Evolutionary conservation across 306 rosid genomes (phyloP).

Genomic region (Astragalus glycyphyllos): DNA sequence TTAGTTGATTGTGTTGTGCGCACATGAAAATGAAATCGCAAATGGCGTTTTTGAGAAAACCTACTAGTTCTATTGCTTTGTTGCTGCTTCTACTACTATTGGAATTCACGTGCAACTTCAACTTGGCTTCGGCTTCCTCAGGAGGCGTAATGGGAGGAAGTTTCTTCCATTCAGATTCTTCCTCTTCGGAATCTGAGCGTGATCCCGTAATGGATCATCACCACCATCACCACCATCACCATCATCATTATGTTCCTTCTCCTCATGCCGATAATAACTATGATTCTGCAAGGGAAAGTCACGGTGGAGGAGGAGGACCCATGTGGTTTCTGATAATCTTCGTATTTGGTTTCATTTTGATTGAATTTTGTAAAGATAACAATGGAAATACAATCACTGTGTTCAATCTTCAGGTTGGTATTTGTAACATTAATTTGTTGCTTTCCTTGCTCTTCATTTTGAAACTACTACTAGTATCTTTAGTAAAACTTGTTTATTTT

Average conservation of each 20-base stretch:
- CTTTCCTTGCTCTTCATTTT: slow-evolving; percentile 11
- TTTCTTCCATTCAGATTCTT: slow-evolving; percentile 49
- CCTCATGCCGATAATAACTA: neutral
- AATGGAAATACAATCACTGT: slow-evolving; percentile 38
- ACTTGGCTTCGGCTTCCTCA: slow-evolving; percentile 39
- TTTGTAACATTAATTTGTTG: slow-evolving; percentile 11
- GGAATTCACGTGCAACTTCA: slow-evolving; percentile 15
- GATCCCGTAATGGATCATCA: neutral
- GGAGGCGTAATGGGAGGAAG: slow-evolving; percentile 49
- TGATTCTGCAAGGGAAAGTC: slow-evolving; percentile 13
- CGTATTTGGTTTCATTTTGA: slow-evolving; percentile 23
- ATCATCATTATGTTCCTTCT: slow-evolving; percentile 6
- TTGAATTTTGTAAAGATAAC: slow-evolving; percentile 26
- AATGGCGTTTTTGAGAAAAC: slow-evolving; percentile 31
- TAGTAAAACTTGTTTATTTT: neutral
- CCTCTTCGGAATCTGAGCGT: slow-evolving; percentile 16
- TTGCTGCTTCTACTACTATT: slow-evolving; percentile 26
- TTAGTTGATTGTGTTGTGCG: neutral
- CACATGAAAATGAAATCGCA: neutral
- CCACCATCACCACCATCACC: neutral
- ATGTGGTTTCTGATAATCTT: slow-evolving; percentile 26
- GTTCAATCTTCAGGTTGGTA: slow-evolving; percentile 46
- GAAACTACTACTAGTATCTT: neutral
- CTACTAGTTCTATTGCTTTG: neutral
- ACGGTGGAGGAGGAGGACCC: slow-evolving; percentile 29